These are phyloP conservation scores for Croton setiger DNA, from an alignment of 441 rosid genomes.

Conservation along the genomic window DNA sequence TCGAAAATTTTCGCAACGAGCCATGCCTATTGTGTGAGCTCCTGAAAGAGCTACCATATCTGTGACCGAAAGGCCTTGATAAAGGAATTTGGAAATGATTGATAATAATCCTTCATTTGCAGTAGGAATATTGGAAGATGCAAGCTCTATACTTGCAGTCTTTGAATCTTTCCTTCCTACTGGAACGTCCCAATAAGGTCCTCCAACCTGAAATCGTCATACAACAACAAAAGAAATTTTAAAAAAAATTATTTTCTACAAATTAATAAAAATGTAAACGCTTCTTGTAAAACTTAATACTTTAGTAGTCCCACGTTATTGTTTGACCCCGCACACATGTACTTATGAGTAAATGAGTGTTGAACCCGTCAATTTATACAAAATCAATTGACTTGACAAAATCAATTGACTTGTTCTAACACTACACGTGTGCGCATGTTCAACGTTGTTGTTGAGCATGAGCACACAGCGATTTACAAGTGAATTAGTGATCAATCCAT, in stretches of 20 bases:
- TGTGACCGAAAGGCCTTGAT: conserved; percentile 60
- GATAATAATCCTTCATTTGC: conserved; percentile 58
- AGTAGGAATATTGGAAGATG: conserved; percentile 55
- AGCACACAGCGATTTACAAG: no score
- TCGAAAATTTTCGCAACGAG: conserved; percentile 60
- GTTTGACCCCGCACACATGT: no score
- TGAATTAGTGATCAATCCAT: no score
- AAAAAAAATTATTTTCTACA: background rate
- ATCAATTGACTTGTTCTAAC: no score
- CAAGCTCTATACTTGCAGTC: conserved; percentile 58
- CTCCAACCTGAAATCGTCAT: conserved; percentile 59
- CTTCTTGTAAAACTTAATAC: no score
- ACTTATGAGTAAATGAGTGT: no score
- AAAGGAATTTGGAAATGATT: conserved; percentile 62
- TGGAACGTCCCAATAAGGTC: conserved; percentile 85
- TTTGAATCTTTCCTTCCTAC: conserved; percentile 77
- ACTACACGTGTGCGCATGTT: no score
- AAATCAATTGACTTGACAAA: no score
- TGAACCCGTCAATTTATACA: no score
- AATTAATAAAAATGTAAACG: background rate
- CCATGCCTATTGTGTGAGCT: conserved; percentile 85
- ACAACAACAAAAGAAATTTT: background rate
- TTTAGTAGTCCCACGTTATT: no score
- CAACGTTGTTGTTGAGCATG: no score
- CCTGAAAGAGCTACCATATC: conserved; percentile 95